Evolutionary conservation across 1,139 yeast species (phyloP).

Genomic region (Hemisphaericaspora subhashii): DNA sequence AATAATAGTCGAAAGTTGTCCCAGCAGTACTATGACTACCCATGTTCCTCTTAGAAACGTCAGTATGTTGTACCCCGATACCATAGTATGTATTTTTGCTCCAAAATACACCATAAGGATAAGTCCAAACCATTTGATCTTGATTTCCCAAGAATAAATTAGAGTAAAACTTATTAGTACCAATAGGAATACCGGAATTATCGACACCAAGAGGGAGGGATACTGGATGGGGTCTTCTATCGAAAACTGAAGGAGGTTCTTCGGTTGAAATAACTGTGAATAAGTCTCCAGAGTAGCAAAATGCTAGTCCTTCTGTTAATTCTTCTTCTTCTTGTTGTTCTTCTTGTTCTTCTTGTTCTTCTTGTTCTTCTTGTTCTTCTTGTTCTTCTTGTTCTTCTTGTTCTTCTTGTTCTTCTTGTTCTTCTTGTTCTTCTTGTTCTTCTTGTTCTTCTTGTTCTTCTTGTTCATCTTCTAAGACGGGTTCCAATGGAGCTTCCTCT

Average conservation of each 20-base stretch:
- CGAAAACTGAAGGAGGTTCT: conserved; percentile 52
- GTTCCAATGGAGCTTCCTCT: no score
- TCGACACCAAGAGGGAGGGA: conserved; percentile 48
- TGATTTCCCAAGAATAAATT: conserved; percentile 71
- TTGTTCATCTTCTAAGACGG: no score
- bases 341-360: not conserved
- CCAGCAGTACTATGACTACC: conserved; percentile 46
- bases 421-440: no score
- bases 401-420: not conserved
- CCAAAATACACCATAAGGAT: conserved; percentile 81
- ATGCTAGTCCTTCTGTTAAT: not conserved
- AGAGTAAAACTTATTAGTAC: conserved; percentile 83
- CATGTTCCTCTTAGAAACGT: conserved; percentile 57
- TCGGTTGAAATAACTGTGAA: conserved; percentile 50
- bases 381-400: no score
- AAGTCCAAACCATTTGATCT: conserved; percentile 68
- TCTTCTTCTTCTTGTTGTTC: conserved; percentile 1
- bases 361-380: conserved; percentile 1
- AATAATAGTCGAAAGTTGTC: conserved; percentile 38
- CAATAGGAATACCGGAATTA: conserved; percentile 50
- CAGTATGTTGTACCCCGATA: conserved; percentile 67
- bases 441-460: no score
- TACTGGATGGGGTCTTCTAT: conserved; percentile 51
- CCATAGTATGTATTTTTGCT: conserved; percentile 46
- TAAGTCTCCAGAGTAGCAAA: conserved; percentile 37